Conservation (phyloP, 768 basidiomycete genomes). For the Imleria badia region DNA sequence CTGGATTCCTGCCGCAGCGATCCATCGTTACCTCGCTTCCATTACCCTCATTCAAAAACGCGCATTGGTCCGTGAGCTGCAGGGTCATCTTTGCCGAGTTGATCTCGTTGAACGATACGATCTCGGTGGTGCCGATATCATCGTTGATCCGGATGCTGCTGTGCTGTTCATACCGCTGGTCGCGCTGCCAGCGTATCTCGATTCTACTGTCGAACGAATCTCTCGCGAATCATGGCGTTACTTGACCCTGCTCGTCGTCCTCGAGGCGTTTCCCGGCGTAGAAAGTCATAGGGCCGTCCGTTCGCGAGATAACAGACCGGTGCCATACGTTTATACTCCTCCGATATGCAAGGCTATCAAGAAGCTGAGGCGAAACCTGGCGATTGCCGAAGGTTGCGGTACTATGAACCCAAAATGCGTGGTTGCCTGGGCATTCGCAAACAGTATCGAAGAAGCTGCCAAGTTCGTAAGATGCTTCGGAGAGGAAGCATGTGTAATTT, state of each 20-base stretch:
- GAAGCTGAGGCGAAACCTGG: conserved; percentile 62
- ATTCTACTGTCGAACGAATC: conserved; percentile 44
- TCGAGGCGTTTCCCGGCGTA: conserved; percentile 64
- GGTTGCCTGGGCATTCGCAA: conserved; percentile 63
- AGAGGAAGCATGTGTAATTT: conserved; percentile 49
- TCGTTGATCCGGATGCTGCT: conserved; percentile 62
- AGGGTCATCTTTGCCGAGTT: conserved; percentile 43
- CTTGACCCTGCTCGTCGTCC: conserved; percentile 51
- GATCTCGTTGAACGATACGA: conserved; percentile 64
- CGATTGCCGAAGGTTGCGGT: conserved; percentile 59
- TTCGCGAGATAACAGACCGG: conserved; percentile 5
- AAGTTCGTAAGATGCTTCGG: conserved; percentile 55
- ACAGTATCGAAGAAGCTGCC: conserved; percentile 58
- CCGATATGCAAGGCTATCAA: conserved; percentile 69
- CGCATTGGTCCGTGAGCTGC: conserved; percentile 52
- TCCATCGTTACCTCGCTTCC: conserved; percentile 70
- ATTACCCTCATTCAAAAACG: conserved; percentile 68
- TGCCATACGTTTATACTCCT: conserved; percentile 54
- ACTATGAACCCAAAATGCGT: conserved; percentile 44
- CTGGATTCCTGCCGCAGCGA: conserved; percentile 30
- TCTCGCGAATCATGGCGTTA: conserved; percentile 64
- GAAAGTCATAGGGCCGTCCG: conserved; percentile 31
- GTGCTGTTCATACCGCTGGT: conserved; percentile 49
- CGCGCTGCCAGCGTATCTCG: conserved; percentile 49
- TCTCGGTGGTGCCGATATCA: conserved; percentile 61